Percentiles rank a stretch among this genome's conserved stretches.
phyloP scores from a whole-genome alignment of 2,329 filamentous ascomycete species.

The Ploettnerulaceae sp. region DNA sequence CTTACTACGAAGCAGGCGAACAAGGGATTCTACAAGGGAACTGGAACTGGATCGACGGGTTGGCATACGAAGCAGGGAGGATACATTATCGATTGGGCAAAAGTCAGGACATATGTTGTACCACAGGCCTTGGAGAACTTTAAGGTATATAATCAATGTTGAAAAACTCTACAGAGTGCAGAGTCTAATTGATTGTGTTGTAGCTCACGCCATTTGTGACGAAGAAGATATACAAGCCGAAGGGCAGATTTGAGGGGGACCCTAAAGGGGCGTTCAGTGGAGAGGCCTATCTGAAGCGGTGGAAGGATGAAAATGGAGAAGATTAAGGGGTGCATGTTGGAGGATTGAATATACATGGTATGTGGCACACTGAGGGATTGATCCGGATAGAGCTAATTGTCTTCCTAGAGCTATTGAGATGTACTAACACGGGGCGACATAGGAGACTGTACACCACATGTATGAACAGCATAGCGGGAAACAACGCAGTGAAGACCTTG shows the following conservation, averaged over 20 bases:
- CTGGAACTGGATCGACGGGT: constrained; percentile 82
- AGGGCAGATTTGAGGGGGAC: constrained; percentile 48
- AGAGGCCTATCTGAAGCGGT: constrained; percentile 57
- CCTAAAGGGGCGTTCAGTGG: constrained; percentile 56
- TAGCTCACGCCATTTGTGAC: constrained; percentile 80
- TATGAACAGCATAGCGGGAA: too few species aligned
- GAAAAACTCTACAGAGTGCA: background rate
- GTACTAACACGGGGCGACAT: too few species aligned
- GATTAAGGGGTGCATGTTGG: constrained; percentile 26
- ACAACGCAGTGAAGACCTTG: too few species aligned
- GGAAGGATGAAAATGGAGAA: constrained; percentile 62
- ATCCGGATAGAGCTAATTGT: background rate
- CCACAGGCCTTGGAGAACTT: constrained; percentile 65
- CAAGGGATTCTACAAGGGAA: constrained; percentile 97
- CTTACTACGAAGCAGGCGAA: constrained; percentile 91
- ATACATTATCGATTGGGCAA: constrained; percentile 78
- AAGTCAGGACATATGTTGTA: constrained; percentile 86
- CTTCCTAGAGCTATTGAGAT: background rate
- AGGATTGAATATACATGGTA: constrained; percentile 7
- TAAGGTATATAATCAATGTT: constrained; percentile 49
- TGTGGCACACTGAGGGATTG: background rate
- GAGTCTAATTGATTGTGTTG: constrained; percentile 7
- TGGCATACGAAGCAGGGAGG: constrained; percentile 76
- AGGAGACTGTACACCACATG: too few species aligned
- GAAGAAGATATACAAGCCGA: constrained; percentile 47